A percentile compares a stretch with the other conserved stretches of the same genome.
These are phyloP conservation scores for Cladophialophora bantiana DNA, from an alignment of 2,329 filamentous ascomycete genomes.

Conservation along the genomic window DNA sequence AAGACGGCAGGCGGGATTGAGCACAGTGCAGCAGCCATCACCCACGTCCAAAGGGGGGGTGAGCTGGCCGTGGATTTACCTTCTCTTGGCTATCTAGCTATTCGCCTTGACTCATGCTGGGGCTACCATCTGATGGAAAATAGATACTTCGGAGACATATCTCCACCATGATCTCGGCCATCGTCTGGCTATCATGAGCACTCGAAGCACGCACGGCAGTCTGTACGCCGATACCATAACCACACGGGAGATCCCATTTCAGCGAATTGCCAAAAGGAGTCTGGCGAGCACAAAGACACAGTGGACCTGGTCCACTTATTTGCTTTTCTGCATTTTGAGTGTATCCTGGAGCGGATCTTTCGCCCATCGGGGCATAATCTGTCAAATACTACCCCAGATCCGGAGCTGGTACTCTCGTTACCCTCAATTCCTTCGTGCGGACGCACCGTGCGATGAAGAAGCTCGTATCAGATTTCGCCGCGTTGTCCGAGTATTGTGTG, in stretches of 20 bases:
- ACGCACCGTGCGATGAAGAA: constrained; percentile 1
- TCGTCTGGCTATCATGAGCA: constrained; percentile 26
- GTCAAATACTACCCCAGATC: background rate
- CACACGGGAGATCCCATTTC: constrained; percentile 29
- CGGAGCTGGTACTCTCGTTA: background rate
- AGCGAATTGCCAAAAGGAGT: constrained; percentile 18
- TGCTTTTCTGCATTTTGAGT: constrained; percentile 30
- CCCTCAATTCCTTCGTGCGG: constrained; percentile 8
- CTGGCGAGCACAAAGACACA: constrained; percentile 20
- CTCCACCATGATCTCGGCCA: constrained; percentile 34
- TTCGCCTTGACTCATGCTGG: constrained; percentile 44
- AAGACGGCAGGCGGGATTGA: background rate
- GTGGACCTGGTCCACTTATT: constrained; percentile 29
- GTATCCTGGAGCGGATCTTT: constrained; percentile 24
- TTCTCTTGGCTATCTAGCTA: constrained; percentile 40
- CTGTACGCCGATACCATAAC: constrained; percentile 25
- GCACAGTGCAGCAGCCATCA: background rate
- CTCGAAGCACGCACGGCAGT: background rate
- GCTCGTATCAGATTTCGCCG: constrained; percentile 19
- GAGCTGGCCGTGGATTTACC: no score
- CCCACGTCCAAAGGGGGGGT: no score
- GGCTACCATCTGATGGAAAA: constrained; percentile 35
- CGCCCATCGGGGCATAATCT: background rate
- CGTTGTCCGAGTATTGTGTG: constrained; percentile 21
- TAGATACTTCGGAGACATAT: constrained; percentile 42